Evolutionary conservation across 495 filamentous ascomycete species (phyloP).

Genomic region (Aspergillus saccharolyticus): DNA sequence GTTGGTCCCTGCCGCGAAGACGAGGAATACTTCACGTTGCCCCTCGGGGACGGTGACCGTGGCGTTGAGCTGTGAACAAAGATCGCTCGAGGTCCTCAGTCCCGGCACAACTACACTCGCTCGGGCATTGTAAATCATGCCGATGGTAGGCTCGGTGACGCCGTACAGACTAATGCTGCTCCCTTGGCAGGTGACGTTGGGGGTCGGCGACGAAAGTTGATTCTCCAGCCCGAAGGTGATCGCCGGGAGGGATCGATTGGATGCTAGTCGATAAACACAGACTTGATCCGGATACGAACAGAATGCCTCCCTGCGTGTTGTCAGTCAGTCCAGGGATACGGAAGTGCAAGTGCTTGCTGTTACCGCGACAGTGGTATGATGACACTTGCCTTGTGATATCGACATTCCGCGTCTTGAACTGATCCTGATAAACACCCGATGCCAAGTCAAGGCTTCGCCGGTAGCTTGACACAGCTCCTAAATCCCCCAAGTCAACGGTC

Average conservation of each 20-base stretch:
- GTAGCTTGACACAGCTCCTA: slow-evolving; percentile 27
- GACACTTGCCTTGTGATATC: background rate
- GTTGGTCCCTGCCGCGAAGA: slow-evolving; percentile 42
- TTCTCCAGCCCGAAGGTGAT: slow-evolving; percentile 33
- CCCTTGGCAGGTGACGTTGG: slow-evolving; percentile 24
- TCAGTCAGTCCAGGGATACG: no score
- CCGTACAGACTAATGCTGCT: slow-evolving; percentile 26
- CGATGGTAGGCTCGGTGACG: slow-evolving; percentile 32
- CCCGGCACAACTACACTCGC: background rate
- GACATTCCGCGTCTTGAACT: background rate
- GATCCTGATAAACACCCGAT: slow-evolving; percentile 31
- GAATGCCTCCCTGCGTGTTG: slow-evolving; percentile 9
- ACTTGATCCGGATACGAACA: slow-evolving; percentile 47
- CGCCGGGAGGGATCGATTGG: slow-evolving; percentile 26
- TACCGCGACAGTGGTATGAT: no score
- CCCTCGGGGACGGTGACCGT: slow-evolving; percentile 5
- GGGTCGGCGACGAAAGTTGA: slow-evolving; percentile 14
- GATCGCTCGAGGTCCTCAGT: background rate
- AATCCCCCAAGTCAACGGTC: slow-evolving; percentile 29
- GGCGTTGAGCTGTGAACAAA: slow-evolving; percentile 9
- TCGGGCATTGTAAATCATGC: slow-evolving; percentile 22
- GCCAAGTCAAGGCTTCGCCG: slow-evolving; percentile 38
- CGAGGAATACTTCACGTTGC: slow-evolving; percentile 18
- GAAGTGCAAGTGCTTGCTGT: no score
- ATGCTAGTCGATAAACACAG: slow-evolving; percentile 40